Base-by-base conservation (phyloP, 495 filamentous ascomycete genomes). In the Rhypophila decipiens region DNA sequence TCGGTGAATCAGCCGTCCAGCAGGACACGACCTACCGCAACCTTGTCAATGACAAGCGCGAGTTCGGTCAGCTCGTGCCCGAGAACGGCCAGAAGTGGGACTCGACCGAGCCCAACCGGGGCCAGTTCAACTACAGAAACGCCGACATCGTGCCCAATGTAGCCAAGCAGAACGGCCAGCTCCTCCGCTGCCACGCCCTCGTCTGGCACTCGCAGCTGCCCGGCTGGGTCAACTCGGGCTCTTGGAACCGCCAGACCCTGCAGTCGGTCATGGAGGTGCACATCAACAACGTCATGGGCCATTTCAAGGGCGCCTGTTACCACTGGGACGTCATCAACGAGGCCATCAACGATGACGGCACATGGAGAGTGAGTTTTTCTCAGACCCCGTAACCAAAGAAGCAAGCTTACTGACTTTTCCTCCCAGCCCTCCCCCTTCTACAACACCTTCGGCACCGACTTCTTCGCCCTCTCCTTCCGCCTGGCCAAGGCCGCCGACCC, bases 191-290 rank as follows among this genome's bases (percentile, higher is more conserved):
- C 47, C 79, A 84, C 56, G 80, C 73, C 8, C 62, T 83, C n/a
- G 73, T 81, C 4, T 86, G 78, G 80, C 63, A 84, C 58, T 69
- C 61, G 33, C 79, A 86, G 51, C 60, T 85, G 5, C 78, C 82
- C 10, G 66, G 41, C 39, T 84, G 77, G 77, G 39, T 80, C 24
- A 49, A 49, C 10, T 44, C 41, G 4, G 78, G 78, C 8, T 68
- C 72, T 11, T 84, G 77, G 74, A 78, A 67, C 11, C 72, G 70
- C 19, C 60, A 51, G 2, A 75, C 73, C 3, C 70, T 86, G 1
- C 72, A 60, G 60, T 69, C 37, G 45, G 53, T 51, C 52, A 65
- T 67, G 31, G 45, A 60, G 51, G 59, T 53, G 46, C 78, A 82
- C 61, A 75, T 82, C 44, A 67, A 65, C 37, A 72, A 70, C 39